phyloP scores from a whole-genome alignment of 2,329 filamentous ascomycete species.

The Penicillium sp. region DNA sequence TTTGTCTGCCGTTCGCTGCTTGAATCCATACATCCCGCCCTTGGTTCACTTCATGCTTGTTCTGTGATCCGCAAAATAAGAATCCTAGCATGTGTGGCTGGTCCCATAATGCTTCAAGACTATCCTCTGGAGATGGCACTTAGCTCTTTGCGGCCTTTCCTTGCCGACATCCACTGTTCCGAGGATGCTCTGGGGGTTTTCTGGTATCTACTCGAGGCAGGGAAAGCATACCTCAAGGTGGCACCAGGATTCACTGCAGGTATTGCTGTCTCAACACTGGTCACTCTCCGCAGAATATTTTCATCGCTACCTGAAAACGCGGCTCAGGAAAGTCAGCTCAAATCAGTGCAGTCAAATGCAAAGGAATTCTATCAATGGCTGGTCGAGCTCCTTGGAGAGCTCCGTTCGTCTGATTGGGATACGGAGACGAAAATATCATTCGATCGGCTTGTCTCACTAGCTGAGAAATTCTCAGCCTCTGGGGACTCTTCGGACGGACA shows the following conservation, averaged over 20 bases:
- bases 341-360: slow-evolving; percentile 71
- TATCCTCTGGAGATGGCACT: slow-evolving; percentile 91
- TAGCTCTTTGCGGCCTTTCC: slow-evolving; percentile 71
- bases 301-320: slow-evolving; percentile 72
- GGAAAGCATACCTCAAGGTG: slow-evolving; percentile 61
- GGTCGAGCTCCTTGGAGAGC: slow-evolving; percentile 62
- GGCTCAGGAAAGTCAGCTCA: slow-evolving; percentile 80
- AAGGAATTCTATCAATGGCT: slow-evolving; percentile 78
- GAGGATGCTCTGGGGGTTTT: slow-evolving; percentile 86
- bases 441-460: slow-evolving; percentile 64
- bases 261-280: slow-evolving; percentile 72
- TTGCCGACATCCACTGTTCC: slow-evolving; percentile 81
- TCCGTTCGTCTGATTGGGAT: slow-evolving; percentile 53
- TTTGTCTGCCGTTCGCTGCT: slow-evolving; percentile 75
- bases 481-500: slow-evolving; percentile 68
- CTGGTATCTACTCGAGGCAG: slow-evolving; percentile 74
- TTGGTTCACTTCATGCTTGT: slow-evolving; percentile 84
- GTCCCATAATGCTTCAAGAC: slow-evolving; percentile 65
- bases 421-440: slow-evolving; percentile 57
- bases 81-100: slow-evolving; percentile 75
- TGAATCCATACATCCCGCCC: slow-evolving; percentile 73
- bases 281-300: slow-evolving; percentile 74
- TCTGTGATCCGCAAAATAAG: slow-evolving; percentile 82
- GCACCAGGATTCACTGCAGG: slow-evolving; percentile 76
- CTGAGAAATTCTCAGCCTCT: slow-evolving; percentile 62